Conservation (phyloP, 345 rosid species). For the Euphorbia peplus region DNA sequence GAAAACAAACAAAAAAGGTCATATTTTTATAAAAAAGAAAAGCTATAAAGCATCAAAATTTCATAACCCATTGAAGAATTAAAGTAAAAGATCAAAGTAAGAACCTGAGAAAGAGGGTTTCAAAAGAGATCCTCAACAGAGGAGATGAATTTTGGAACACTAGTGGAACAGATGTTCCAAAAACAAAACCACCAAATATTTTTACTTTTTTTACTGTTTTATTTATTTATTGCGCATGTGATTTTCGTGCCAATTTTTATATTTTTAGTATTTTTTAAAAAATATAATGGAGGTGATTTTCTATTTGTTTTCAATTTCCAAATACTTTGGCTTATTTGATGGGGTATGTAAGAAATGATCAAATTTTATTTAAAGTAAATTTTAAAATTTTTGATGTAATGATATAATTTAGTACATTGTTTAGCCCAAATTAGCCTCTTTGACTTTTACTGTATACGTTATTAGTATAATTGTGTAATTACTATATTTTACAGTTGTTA, state of each 20-base stretch:
- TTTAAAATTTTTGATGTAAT: too few relatives aligned
- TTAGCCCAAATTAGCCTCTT: not conserved
- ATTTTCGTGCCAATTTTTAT: not conserved
- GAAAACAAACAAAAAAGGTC: not conserved
- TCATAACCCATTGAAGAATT: not conserved
- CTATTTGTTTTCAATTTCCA: not conserved
- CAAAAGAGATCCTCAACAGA: not conserved
- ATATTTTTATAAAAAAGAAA: not conserved
- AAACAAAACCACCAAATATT: constrained; percentile 14
- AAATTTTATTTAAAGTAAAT: not conserved
- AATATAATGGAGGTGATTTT: not conserved
- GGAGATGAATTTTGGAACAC: constrained; percentile 9
- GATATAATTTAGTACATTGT: too few relatives aligned
- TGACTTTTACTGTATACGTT: not conserved
- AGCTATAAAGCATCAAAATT: not conserved
- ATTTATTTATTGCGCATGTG: constrained; percentile 12
- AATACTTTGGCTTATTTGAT: not conserved
- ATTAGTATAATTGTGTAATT: not conserved
- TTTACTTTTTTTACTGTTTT: not conserved
- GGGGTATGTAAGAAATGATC: not conserved
- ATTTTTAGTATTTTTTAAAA: not conserved
- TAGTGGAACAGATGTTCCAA: constrained; percentile 17
- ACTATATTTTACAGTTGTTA: not conserved
- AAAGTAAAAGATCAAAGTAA: not conserved
- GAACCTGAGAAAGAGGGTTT: constrained; percentile 6